These are phyloP conservation scores for Chloromonas sp. DNA, from an alignment of 163 green algal genomes.

Conservation along the genomic window DNA sequence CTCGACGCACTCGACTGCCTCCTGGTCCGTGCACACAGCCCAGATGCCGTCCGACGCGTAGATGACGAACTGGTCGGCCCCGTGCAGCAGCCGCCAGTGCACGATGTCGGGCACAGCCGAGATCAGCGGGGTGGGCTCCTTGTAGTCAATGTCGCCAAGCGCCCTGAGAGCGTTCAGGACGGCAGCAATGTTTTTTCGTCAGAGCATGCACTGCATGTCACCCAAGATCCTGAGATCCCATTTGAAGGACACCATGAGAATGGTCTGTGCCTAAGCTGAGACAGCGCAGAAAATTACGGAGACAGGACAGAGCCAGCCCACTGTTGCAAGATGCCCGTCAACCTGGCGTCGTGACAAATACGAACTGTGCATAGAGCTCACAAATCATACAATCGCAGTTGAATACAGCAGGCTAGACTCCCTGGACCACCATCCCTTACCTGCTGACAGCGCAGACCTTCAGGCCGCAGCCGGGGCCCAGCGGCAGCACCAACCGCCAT, in stretches of 20 bases:
- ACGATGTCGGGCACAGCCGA: constrained; percentile 22
- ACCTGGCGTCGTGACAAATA: no score
- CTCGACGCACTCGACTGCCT: constrained; percentile 31
- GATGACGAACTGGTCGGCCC: constrained; percentile 71
- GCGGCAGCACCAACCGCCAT: constrained; percentile 27
- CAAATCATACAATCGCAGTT: no score
- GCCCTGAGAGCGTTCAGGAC: constrained; percentile 8
- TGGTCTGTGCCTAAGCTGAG: no score
- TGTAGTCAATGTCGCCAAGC: constrained; percentile 35
- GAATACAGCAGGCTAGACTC: no score
- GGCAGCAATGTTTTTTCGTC: not conserved
- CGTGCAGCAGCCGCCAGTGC: constrained; percentile 14
- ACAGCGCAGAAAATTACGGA: no score
- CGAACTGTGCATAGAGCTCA: no score
- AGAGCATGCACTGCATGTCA: not conserved
- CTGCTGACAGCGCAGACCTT: constrained; percentile 34
- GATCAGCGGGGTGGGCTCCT: constrained; percentile 21
- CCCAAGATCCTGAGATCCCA: not conserved
- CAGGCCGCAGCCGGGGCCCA: constrained; percentile 10
- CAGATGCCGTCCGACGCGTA: constrained; percentile 85
- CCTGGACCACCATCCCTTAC: not conserved
- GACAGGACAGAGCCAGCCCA: no score
- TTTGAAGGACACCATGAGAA: not conserved
- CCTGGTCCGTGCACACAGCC: constrained; percentile 64
- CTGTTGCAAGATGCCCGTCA: no score